Evolutionary conservation across 495 filamentous ascomycete species (phyloP).

Genomic region (Cudoniella acicularis): DNA sequence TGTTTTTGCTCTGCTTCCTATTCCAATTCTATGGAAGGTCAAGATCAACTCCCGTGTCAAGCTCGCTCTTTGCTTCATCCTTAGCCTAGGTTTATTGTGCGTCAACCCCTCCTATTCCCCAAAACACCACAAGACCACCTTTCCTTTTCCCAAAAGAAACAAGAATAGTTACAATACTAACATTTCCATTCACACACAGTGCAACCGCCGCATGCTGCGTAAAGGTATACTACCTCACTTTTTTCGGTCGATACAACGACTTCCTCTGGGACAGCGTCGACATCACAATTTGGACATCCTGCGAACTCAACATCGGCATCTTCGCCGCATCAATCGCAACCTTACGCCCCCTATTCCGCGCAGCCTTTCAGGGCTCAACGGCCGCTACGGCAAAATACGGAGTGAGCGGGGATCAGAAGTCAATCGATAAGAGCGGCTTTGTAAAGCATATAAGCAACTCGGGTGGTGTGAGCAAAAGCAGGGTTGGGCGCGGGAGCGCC

Average conservation of each 20-base stretch:
- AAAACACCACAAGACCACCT: too few species aligned
- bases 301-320: slow-evolving; percentile 18
- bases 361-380: too few species aligned
- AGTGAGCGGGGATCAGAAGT: neutral
- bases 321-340: slow-evolving; percentile 14
- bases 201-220: slow-evolving; percentile 43
- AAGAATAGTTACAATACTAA: too few species aligned
- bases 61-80: slow-evolving; percentile 36
- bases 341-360: slow-evolving; percentile 12
- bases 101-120: slow-evolving; percentile 3
- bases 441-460: slow-evolving; percentile 9
- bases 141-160: too few species aligned
- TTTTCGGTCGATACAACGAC: slow-evolving; percentile 38
- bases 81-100: slow-evolving; percentile 44
- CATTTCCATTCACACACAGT: slow-evolving; percentile 19
- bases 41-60: slow-evolving; percentile 40
- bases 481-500: neutral
- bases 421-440: slow-evolving; percentile 6
- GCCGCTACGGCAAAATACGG: too few species aligned
- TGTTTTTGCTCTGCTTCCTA: slow-evolving; percentile 38
- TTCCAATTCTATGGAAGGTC: slow-evolving; percentile 43
- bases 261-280: slow-evolving; percentile 42
- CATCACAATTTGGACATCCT: slow-evolving; percentile 31
- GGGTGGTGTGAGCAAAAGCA: neutral
- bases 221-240: slow-evolving; percentile 37